Evolutionary conservation across 1,139 yeast genomes (phyloP).

Genomic region (Zygosaccharomyces pseudobailii): DNA sequence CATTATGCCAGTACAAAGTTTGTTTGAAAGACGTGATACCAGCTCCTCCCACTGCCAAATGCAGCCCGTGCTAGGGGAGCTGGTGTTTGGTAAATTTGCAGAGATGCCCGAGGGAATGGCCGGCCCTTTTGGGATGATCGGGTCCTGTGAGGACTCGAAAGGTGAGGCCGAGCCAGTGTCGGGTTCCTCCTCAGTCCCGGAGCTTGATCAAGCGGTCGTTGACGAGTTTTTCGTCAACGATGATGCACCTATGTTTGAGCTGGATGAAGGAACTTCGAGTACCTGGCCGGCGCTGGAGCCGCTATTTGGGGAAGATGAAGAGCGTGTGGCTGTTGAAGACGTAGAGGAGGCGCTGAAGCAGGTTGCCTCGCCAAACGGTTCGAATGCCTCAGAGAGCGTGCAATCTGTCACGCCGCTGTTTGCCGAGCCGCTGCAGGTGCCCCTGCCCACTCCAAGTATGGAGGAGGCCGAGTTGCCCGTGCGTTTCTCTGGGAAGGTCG

Average conservation of each 20-base stretch:
- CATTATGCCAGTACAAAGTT: conserved; percentile 4
- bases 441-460: conserved; percentile 32
- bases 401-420: too few relatives aligned
- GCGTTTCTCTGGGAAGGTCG: neutral
- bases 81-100: conserved; percentile 34
- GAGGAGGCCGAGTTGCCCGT: conserved; percentile 21
- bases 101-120: neutral
- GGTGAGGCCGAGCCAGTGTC: too few relatives aligned
- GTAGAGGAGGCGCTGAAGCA: neutral
- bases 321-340: neutral
- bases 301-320: neutral
- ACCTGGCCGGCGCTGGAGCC: neutral
- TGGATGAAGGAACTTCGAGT: neutral
- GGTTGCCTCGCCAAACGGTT: neutral
- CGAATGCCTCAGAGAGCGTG: too few relatives aligned
- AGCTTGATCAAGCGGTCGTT: conserved; percentile 54
- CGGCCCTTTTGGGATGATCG: too few relatives aligned
- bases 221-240: conserved; percentile 56
- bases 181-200: conserved; percentile 32
- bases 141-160: conserved; percentile 34
- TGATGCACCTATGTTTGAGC: conserved; percentile 59
- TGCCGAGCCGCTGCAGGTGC: neutral
- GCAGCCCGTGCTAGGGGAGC: conserved; percentile 39
- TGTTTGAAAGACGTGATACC: conserved; percentile 1
- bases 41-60: neutral